Conservation (phyloP, 2,329 filamentous ascomycete genomes). For the Penicillium nordicum region DNA sequence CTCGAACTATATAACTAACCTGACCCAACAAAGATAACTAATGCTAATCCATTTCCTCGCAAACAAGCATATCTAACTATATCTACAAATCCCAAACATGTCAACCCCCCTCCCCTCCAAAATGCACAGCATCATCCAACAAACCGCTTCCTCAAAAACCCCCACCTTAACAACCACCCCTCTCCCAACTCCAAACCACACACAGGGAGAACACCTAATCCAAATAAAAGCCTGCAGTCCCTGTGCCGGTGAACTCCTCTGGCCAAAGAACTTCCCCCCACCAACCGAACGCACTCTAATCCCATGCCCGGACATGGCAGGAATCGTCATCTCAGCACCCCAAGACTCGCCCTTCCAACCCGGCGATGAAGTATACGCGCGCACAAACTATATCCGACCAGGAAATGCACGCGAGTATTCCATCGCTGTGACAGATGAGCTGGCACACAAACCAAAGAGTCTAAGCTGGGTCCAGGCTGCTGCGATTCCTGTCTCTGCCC, state of each 20-base stretch:
- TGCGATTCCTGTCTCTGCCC: slow-evolving; percentile 39
- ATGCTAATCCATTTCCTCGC: background rate
- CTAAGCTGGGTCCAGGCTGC: slow-evolving; percentile 39
- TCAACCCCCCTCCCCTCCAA: background rate
- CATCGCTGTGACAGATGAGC: slow-evolving; percentile 34
- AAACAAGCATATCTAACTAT: background rate
- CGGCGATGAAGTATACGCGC: slow-evolving; percentile 41
- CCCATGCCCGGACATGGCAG: slow-evolving; percentile 45
- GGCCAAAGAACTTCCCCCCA: slow-evolving; percentile 34
- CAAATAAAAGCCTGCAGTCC: slow-evolving; percentile 39
- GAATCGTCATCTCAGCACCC: slow-evolving; percentile 38
- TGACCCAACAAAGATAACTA: background rate
- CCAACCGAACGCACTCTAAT: slow-evolving; percentile 28
- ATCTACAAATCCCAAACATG: background rate
- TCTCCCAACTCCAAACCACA: slow-evolving; percentile 13
- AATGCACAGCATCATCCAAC: background rate
- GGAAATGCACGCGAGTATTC: slow-evolving; percentile 41
- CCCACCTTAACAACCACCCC: background rate
- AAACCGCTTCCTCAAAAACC: background rate
- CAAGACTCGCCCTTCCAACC: slow-evolving; percentile 31
- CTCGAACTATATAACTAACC: background rate
- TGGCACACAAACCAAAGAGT: slow-evolving; percentile 36
- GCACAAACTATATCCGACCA: slow-evolving; percentile 34
- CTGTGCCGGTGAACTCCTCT: slow-evolving; percentile 44
- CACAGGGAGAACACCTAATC: slow-evolving; percentile 38